Evolutionary conservation across 306 rosid species (phyloP), one percentile per base, ranked within the genome.

Genomic region (Erythrophleum fordii): DNA sequence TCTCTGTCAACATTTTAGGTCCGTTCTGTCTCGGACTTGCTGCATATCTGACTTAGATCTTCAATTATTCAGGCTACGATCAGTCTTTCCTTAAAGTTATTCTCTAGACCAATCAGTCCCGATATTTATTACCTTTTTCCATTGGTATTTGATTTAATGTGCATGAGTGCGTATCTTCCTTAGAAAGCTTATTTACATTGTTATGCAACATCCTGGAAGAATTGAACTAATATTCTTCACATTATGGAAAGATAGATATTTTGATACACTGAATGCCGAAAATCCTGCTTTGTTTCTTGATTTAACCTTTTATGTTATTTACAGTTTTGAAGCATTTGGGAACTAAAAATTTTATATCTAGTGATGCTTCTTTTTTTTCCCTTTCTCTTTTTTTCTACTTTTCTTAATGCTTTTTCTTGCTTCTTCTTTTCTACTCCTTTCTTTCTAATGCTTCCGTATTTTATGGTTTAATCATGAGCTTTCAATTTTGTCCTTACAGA

Each of bases 401-500:
- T 51, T 16, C 56, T 51, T 6, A 16, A 7, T 51, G 20, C 56
- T 51, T 18, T 39, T 39, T 31, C 34, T 78, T 26, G 18, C 5
- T 14, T 48, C 61, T 41, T 12, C 7, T 65, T 42, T 76, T n/a
- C 23, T 16, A 34, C 69, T 34, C 69, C 69, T 67, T 39, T 11
- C 14, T 22, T 67, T 20, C n/a, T 39, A 67, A 37, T 67, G 49
- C 34, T 67, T 39, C 72, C 51, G 2, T 67, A 34, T 20, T 13
- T 73, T 22, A 71, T 76, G 68, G 26, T 41, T 42, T 72, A 51
- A 28, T 49, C 26, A 49, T 62, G 73, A 67, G 70, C 52, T 75
- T 86, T 82, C 65, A 37, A 64, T 84, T 76, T 31, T 64, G 78
- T 69, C 69, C 46, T 31, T 23, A 31, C 81, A 70, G 88, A 70